Percentiles rank a stretch among this genome's conserved stretches.
phyloP scores from a whole-genome alignment of 1,284 basidiomycete genomes.

The Neolentinus lepideus region DNA sequence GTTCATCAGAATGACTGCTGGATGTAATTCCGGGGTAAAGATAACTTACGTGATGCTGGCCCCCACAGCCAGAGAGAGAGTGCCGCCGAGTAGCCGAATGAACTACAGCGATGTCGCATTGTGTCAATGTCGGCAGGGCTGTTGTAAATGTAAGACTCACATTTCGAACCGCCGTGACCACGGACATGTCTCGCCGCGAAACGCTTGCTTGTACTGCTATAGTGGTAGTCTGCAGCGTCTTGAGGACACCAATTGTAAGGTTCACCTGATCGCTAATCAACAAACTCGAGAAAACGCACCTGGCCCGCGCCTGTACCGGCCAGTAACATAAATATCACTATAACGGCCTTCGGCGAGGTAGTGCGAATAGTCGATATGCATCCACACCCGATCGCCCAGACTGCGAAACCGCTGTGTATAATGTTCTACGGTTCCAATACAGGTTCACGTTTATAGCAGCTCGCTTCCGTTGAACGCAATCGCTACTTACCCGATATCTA shows the following conservation, averaged over 20 bases:
- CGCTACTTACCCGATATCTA: conserved; percentile 42
- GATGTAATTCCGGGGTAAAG: not conserved
- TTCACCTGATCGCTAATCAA: no score
- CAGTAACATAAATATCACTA: conserved; percentile 66
- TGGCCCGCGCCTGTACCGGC: conserved; percentile 65
- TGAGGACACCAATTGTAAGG: not conserved
- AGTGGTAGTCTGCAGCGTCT: conserved; percentile 58
- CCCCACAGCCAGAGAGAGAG: conserved; percentile 53
- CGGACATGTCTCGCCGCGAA: conserved; percentile 57
- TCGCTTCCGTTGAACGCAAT: not conserved
- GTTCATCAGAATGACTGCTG: not conserved
- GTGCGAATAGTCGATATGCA: conserved; percentile 55
- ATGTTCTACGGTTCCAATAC: conserved; percentile 34
- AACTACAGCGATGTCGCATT: conserved; percentile 31
- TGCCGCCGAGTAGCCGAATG: conserved; percentile 56
- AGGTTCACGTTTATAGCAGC: not conserved
- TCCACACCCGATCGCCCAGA: conserved; percentile 69
- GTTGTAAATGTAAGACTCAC: conserved; percentile 23
- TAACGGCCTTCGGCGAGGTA: conserved; percentile 37
- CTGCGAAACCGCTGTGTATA: conserved; percentile 56
- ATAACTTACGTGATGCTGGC: conserved; percentile 44
- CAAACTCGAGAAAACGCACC: conserved; percentile 31
- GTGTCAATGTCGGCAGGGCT: not conserved
- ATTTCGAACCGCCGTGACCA: conserved; percentile 64
- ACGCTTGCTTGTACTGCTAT: conserved; percentile 70